A percentile compares a stretch with the other conserved stretches of the same genome.
Conservation (phyloP, 768 basidiomycete genomes). For the Suillus plorans region DNA sequence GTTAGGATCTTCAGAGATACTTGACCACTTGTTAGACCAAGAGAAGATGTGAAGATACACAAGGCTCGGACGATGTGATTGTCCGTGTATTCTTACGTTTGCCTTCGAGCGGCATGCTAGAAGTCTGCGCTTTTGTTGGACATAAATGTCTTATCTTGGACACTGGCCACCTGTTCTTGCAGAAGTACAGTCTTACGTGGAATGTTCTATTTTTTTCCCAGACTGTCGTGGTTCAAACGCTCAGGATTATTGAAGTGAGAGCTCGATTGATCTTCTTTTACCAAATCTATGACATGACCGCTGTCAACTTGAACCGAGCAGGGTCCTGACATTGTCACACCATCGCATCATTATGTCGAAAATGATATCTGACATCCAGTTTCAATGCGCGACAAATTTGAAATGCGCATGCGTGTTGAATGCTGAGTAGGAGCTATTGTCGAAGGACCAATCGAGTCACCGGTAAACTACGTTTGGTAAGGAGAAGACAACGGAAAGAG, state of each 20-base stretch:
- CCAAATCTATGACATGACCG: not conserved
- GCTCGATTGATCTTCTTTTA: not conserved
- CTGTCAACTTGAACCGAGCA: not conserved
- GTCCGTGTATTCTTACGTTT: not conserved
- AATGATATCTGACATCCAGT: not conserved
- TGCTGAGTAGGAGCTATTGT: not conserved
- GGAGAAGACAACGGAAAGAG: not conserved
- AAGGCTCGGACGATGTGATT: conserved; percentile 49
- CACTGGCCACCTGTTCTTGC: not conserved
- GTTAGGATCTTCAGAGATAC: not conserved
- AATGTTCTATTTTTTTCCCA: not conserved
- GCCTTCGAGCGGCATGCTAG: not conserved
- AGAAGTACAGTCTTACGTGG: not conserved
- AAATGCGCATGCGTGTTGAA: not conserved
- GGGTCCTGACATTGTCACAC: not conserved
- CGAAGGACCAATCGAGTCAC: not conserved
- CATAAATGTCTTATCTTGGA: not conserved
- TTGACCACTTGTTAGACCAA: conserved; percentile 36
- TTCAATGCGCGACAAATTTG: not conserved
- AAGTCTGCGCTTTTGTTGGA: not conserved
- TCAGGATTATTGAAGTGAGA: not conserved
- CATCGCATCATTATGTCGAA: not conserved
- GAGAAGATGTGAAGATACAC: conserved; percentile 87
- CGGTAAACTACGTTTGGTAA: not conserved
- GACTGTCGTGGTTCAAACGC: not conserved